Evolutionary conservation across 2,329 filamentous ascomycete species (phyloP), one percentile per base, ranked within the genome.

Genomic region (Aspergillus jensenii): DNA sequence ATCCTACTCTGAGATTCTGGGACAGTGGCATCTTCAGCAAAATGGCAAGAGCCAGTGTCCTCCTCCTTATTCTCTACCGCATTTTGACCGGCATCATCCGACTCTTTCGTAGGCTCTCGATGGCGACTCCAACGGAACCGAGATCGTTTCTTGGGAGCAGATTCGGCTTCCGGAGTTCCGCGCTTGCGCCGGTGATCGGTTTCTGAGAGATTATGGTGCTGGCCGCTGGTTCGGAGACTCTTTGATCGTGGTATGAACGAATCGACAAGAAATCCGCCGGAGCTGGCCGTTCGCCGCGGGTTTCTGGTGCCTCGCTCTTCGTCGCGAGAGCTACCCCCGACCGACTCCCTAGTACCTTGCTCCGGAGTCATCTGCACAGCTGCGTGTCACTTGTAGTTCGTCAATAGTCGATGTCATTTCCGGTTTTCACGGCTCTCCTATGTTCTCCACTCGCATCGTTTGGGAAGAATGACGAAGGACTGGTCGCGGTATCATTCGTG

Each of bases 231-330:
- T 40, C 65, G 59, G 59, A 69, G 56, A 52, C 63, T 67, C 50
- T 62, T 67, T 53, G 70, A 59, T 59, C 68, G 61, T 63, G 70
- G 60, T 43, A 71, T 31, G 60, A 70, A 61, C 60, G 63, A 74
- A 63, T 82, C 79, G 39, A 84, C 69, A 43, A 84, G 65, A 58
- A 80, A 80, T 4, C 76, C 75, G 52, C 77, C 70, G 7, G 77
- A 77, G 61, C 62, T 73, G 39, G 62, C 66, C 9, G 58, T 66
- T 52, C 68, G 68, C 19, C 67, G 63, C 43, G 68, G 69, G 14
- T 55, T 59, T 39, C 64, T 65, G 50, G 59, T 62, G 48, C 64
- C 65, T 58, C 63, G 64, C 17, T 71, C 71, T 14, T 66, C 68
- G 53, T 74, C 72, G 48, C 70, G 71, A 52, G 72, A 75, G 64